These are phyloP conservation scores for Fusarium buharicum DNA, from an alignment of 2,329 filamentous ascomycete genomes.

Conservation along the genomic window DNA sequence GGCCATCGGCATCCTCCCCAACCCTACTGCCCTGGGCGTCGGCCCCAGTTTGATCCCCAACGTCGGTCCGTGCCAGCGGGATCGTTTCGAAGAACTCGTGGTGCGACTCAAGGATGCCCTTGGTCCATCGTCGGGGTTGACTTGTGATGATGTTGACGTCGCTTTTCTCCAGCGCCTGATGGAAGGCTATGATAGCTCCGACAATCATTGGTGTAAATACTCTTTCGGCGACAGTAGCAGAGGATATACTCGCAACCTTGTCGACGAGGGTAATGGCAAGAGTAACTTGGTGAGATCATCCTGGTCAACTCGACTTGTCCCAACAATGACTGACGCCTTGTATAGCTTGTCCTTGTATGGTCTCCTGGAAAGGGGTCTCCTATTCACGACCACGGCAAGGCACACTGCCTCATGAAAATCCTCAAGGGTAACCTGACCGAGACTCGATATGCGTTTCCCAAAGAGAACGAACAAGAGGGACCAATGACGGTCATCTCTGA, in stretches of 20 bases:
- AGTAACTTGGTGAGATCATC: conserved; percentile 71
- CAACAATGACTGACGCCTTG: conserved; percentile 31
- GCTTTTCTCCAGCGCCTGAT: conserved; percentile 77
- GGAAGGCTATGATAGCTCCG: conserved; percentile 75
- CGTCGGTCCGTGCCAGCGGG: conserved; percentile 45
- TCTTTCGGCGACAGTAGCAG: conserved; percentile 76
- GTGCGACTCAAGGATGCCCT: conserved; percentile 77
- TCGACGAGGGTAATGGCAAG: conserved; percentile 87
- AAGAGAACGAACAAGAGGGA: conserved; percentile 56
- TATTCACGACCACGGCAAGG: conserved; percentile 89
- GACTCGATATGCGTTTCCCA: conserved; percentile 81
- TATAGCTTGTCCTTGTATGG: conserved; percentile 87
- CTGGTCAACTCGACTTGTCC: conserved; percentile 15
- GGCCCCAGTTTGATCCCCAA: conserved; percentile 36
- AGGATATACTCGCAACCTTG: conserved; percentile 86
- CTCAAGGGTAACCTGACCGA: conserved; percentile 82
- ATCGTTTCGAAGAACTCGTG: conserved; percentile 76
- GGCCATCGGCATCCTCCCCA: conserved; percentile 51
- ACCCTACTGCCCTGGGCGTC: conserved; percentile 25
- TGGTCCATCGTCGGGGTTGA: conserved; percentile 82
- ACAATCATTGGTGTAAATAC: conserved; percentile 78
- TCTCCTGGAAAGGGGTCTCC: conserved; percentile 83
- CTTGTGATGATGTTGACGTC: conserved; percentile 83
- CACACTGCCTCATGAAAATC: conserved; percentile 93
- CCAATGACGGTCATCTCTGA: conserved; percentile 74